These are phyloP conservation scores for Cryoendolithus antarcticus DNA, from an alignment of 2,329 filamentous ascomycete species.

Conservation along the genomic window DNA sequence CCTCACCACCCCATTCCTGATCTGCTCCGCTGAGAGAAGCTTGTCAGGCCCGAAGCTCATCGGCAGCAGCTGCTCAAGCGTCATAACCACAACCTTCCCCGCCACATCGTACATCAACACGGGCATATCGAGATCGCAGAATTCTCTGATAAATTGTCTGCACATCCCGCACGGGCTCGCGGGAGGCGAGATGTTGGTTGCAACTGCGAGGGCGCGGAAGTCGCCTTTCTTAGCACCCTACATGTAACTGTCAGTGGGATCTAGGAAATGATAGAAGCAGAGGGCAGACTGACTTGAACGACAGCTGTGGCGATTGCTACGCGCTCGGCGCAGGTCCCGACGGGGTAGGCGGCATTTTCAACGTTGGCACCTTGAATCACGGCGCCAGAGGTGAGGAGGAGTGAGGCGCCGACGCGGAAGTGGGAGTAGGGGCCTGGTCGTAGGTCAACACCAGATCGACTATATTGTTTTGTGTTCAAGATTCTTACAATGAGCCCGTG, in stretches of 20 bases:
- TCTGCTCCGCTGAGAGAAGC: slow-evolving; percentile 22
- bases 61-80: slow-evolving; percentile 49
- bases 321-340: slow-evolving; percentile 89
- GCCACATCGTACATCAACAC: slow-evolving; percentile 89
- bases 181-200: slow-evolving; percentile 51
- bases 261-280: no score
- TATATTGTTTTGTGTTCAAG: neutral
- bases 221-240: slow-evolving; percentile 28
- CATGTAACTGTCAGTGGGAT: neutral
- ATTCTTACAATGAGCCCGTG: slow-evolving; percentile 61
- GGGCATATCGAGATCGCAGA: slow-evolving; percentile 43
- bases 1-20: slow-evolving; percentile 2
- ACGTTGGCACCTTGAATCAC: slow-evolving; percentile 68
- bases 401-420: slow-evolving; percentile 77
- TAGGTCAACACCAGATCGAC: neutral
- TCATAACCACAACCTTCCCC: slow-evolving; percentile 57
- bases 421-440: slow-evolving; percentile 63
- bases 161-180: slow-evolving; percentile 82
- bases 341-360: slow-evolving; percentile 86
- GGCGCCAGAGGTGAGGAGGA: slow-evolving; percentile 45
- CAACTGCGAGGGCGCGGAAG: slow-evolving; percentile 73
- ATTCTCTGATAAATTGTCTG: slow-evolving; percentile 57
- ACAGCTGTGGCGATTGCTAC: slow-evolving; percentile 78
- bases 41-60: slow-evolving; percentile 43
- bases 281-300: no score